Percentiles rank a stretch among this genome's conserved stretches.
These are phyloP conservation scores for Stemphylium vesicarium DNA, from an alignment of 2,329 filamentous ascomycete species.

Conservation along the genomic window DNA sequence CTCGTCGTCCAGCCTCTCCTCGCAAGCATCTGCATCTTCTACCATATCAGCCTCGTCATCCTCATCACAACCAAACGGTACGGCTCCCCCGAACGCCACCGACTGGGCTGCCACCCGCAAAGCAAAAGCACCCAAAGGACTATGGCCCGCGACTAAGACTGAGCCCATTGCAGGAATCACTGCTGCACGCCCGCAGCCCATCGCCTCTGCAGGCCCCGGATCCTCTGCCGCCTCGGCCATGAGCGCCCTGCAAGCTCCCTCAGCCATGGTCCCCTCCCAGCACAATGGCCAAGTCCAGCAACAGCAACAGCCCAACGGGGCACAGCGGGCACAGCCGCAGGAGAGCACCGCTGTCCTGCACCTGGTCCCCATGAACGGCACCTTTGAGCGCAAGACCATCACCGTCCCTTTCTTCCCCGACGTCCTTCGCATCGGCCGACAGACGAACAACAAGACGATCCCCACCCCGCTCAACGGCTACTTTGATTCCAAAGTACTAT, in stretches of 20 bases:
- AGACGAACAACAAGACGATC: conserved; percentile 95
- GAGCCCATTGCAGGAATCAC: conserved; percentile 69
- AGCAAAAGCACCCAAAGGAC: conserved; percentile 58
- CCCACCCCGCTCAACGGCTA: conserved; percentile 91
- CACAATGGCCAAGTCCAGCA: conserved; percentile 67
- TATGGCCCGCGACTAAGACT: conserved; percentile 71
- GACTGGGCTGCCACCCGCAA: conserved; percentile 55
- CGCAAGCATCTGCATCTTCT: conserved; percentile 67
- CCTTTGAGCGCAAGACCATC: conserved; percentile 97
- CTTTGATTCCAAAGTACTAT: conserved; percentile 98
- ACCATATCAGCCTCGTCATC: conserved; percentile 64
- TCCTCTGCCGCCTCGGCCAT: conserved; percentile 67
- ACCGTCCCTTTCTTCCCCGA: conserved; percentile 92
- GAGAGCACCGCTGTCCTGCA: conserved; percentile 80
- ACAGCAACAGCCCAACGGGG: conserved; percentile 64
- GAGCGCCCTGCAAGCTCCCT: conserved; percentile 67
- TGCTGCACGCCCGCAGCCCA: conserved; percentile 66
- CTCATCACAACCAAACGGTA: conserved; percentile 68
- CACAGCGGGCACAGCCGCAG: conserved; percentile 52
- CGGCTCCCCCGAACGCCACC: conserved; percentile 45
- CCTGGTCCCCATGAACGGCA: conserved; percentile 89
- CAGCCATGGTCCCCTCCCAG: conserved; percentile 70
- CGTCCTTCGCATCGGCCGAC: conserved; percentile 89
- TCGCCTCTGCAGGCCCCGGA: conserved; percentile 64
- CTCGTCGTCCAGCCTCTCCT: conserved; percentile 83